Evolutionary conservation across 192 early-diverging fungal species (phyloP).

Genomic region (Coemansia sp.): DNA sequence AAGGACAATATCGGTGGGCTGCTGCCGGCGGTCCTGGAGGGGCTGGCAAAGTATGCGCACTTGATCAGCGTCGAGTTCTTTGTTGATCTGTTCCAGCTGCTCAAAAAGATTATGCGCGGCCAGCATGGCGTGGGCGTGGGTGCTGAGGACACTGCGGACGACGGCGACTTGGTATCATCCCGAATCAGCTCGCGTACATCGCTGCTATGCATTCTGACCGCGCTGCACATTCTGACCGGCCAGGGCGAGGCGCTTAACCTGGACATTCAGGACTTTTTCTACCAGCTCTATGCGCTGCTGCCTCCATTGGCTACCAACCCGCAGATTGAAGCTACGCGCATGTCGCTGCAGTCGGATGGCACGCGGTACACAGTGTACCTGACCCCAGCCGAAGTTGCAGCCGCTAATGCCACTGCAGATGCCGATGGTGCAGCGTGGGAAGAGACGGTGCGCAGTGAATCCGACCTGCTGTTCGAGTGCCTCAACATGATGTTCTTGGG

Average conservation of each 20-base stretch:
- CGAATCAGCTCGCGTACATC: conserved; percentile 63
- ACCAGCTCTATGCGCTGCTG: conserved; percentile 76
- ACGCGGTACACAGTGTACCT: conserved; percentile 48
- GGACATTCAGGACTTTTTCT: conserved; percentile 91
- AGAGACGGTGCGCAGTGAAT: conserved; percentile 62
- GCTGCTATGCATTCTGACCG: conserved; percentile 85
- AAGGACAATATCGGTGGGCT: conserved; percentile 63
- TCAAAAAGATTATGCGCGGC: conserved; percentile 76
- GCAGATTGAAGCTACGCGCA: conserved; percentile 59
- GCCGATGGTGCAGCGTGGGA: conserved; percentile 42
- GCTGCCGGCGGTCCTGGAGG: conserved; percentile 64
- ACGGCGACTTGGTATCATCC: conserved; percentile 26
- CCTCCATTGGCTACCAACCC: conserved; percentile 66
- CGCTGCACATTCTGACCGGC: conserved; percentile 82
- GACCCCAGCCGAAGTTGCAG: conserved; percentile 39
- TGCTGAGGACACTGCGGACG: conserved; percentile 48
- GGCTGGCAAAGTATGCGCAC: conserved; percentile 78
- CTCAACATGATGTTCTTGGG: conserved; percentile 87
- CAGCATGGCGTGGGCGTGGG: conserved; percentile 56
- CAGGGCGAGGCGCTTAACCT: conserved; percentile 92
- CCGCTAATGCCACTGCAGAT: conserved; percentile 26
- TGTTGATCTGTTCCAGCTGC: conserved; percentile 76
- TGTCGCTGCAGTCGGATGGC: conserved; percentile 44
- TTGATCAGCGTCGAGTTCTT: conserved; percentile 97
- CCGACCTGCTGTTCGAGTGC: conserved; percentile 77